phyloP scores from a whole-genome alignment of 495 filamentous ascomycete genomes.

The Xylaria nigripes region DNA sequence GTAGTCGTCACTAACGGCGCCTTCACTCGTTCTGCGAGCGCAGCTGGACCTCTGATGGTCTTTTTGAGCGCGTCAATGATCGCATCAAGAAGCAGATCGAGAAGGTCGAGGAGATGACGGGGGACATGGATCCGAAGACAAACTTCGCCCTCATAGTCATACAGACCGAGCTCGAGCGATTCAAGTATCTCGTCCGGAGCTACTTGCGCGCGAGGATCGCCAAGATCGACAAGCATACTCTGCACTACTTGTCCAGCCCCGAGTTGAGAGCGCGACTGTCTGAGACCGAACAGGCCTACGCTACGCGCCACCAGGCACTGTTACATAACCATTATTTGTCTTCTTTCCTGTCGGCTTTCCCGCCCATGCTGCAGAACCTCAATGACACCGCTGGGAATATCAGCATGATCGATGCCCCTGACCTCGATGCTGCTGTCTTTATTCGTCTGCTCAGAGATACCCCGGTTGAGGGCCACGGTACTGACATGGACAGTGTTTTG shows the following conservation, averaged over 20 bases:
- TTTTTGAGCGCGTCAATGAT: slow-evolving; percentile 66
- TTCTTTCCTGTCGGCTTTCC: slow-evolving; percentile 76
- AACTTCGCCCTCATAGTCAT: slow-evolving; percentile 91
- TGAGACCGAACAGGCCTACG: slow-evolving; percentile 63
- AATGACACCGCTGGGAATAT: slow-evolving; percentile 86
- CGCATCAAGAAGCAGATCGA: slow-evolving; percentile 62
- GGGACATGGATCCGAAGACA: slow-evolving; percentile 71
- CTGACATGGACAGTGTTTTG: slow-evolving; percentile 48
- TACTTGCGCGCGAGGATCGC: slow-evolving; percentile 76
- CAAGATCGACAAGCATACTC: slow-evolving; percentile 70
- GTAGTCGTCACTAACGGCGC: neutral
- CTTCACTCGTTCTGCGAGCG: neutral
- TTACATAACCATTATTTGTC: slow-evolving; percentile 72
- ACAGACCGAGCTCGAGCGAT: slow-evolving; percentile 91
- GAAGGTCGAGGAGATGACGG: slow-evolving; percentile 67
- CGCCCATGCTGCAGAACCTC: slow-evolving; percentile 62
- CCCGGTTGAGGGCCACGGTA: slow-evolving; percentile 49
- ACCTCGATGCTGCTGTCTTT: slow-evolving; percentile 75
- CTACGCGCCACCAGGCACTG: slow-evolving; percentile 71
- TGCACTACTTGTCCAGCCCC: slow-evolving; percentile 50
- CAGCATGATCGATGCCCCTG: slow-evolving; percentile 85
- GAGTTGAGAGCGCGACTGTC: slow-evolving; percentile 51
- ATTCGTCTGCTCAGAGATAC: slow-evolving; percentile 59
- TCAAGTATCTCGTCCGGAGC: slow-evolving; percentile 82
- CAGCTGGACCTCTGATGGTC: slow-evolving; percentile 43